Base-by-base conservation (phyloP, 2,329 filamentous ascomycete genomes). In the Ceratocystis smalleyi region DNA sequence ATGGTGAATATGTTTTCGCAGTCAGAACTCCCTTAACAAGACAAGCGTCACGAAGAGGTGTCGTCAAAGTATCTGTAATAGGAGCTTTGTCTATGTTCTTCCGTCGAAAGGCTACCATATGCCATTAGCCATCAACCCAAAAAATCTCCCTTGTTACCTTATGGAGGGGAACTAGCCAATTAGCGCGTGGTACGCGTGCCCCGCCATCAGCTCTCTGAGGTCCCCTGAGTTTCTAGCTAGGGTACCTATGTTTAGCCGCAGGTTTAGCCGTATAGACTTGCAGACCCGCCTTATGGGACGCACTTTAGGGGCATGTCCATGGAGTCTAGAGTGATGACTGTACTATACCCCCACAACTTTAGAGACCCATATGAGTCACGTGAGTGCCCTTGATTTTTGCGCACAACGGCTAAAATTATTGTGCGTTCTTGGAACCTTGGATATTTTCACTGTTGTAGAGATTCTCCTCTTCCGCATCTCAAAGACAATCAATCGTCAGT, bases 1-100 rank as follows among this genome's bases (percentile, higher is more conserved):
- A 99, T 97, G 71, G 69, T 62, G 27, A 61, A 45, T 43, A n/a
- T 66, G 47, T 27, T 61, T 35, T 64, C 30, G 54, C 43, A 30
- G 19, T 62, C 22, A 22, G 8, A 59, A n/a, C 51, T 63, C 62
- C 54, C 62, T 63, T 15, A 49, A 17, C 49, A 63, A 59, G 54
- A 63, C 62, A 63, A 64, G 51, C 27, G 55, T 64, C 59, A 62
- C 62, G 27, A 62, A 40, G 61, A 62, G 49, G 59, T 57, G 61
- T 64, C 62, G 62, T 66, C 12, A 61, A 40, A 62, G 30, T 62
- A 55, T 59, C 60, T 65, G 55, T 35, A 62, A 66, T 59, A 62
- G 59, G 62, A 66, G 59, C 62, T 66, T 35, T 64, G 22, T 43
- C 61, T 63, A 35, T 35, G 35, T 40, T 15, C 35, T 40, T 40